Base-by-base conservation (phyloP, 805 yeast species). In the Ogataea parapolymorpha region DNA sequence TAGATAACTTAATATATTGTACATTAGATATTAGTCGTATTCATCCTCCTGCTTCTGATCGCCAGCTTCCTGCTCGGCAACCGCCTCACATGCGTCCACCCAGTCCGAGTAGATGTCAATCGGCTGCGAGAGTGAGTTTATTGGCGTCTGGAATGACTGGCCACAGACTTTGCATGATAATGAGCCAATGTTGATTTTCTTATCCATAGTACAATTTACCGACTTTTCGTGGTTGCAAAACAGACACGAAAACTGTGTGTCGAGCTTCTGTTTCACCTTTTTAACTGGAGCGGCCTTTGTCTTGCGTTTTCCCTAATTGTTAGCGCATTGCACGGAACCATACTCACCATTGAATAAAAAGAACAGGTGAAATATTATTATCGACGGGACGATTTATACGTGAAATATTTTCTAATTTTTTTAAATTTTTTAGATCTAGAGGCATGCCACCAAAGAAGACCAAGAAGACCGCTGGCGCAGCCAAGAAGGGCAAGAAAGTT, bases 221-320 rank as follows among this genome's bases (percentile, higher is more conserved):
- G 96, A 83, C 54, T 83, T 82, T 59, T 91, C 98, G 66, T 91
- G 98, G 63, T 91, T 91, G 66, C 99, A 91, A 63, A 91, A 91
- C 41, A 93, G 69, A 67, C 99, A 91, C 37, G 91, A 81, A 68
- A 90, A 90, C 44, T 85, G 77, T 3, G 88, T 79, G 43, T 88
- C 95, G 49, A 90, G 72, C 49, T 72, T 83, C 56, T 84, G 93
- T 50, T 85, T 88, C 51, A 86, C 66, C 62, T 76, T 82, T 63
- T 84, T 85, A 22, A 70, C 80, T 52, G 96, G 96, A 61, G 89
- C 81, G 7, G 89, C 72, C 26, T 91, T 79, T 69, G 85, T 79
- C 77, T 82, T 89, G 72, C 95, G 87, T 49, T 62, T 62, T 49
- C 67, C 67, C 67, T 59, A 35, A 17, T 11, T 16, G 35, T 37